These are phyloP conservation scores for Nymphaea thermarum DNA, from an alignment of 164 flowering plant species.

Conservation along the genomic window DNA sequence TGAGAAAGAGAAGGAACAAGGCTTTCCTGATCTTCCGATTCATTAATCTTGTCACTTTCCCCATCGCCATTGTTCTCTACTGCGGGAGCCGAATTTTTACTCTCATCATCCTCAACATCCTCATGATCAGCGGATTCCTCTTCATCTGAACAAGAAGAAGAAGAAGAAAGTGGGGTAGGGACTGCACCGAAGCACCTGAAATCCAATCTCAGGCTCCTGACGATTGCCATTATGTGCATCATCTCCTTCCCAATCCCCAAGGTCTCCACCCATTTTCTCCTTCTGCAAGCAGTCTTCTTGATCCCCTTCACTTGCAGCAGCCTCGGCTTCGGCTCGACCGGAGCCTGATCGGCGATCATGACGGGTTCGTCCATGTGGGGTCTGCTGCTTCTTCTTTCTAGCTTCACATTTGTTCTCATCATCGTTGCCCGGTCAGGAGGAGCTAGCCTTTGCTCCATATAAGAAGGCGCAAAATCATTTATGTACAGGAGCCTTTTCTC, in stretches of 20 bases:
- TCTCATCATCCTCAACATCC: slow-evolving; percentile 26
- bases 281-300: slow-evolving; percentile 14
- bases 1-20: slow-evolving; percentile 44
- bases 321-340: slow-evolving; percentile 33
- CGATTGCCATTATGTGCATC: slow-evolving; percentile 61
- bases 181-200: slow-evolving; percentile 68
- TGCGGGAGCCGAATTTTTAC: slow-evolving; percentile 10
- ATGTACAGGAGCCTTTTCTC: no score
- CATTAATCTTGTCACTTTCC: slow-evolving; percentile 80
- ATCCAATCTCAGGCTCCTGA: slow-evolving; percentile 47
- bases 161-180: slow-evolving; percentile 9
- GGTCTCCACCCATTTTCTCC: slow-evolving; percentile 87
- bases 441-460: no score
- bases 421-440: no score
- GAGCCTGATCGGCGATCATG: slow-evolving; percentile 86
- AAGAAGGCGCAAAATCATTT: no score
- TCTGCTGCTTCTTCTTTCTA: background rate
- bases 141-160: slow-evolving; percentile 29
- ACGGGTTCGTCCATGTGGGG: slow-evolving; percentile 14
- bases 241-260: slow-evolving; percentile 50
- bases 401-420: no score
- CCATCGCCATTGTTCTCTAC: slow-evolving; percentile 11
- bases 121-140: slow-evolving; percentile 15
- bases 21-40: slow-evolving; percentile 27
- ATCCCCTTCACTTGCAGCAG: slow-evolving; percentile 76